Evolutionary conservation across 177 flowering plant species (phyloP).

Genomic region (Telopea speciosissima): DNA sequence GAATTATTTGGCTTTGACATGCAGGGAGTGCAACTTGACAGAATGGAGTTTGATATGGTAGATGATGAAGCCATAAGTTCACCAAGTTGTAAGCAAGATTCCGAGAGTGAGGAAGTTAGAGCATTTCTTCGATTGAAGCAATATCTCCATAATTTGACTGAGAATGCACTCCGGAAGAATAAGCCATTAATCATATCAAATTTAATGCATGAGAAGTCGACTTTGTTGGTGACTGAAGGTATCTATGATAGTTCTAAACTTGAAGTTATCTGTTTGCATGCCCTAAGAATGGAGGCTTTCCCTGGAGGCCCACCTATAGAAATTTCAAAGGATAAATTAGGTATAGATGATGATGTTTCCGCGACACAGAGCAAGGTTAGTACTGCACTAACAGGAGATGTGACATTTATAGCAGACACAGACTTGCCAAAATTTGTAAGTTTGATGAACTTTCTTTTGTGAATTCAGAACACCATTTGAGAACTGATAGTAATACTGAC

Average conservation of each 20-base stretch:
- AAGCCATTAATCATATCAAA: conserved; percentile 71
- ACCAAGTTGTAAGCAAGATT: conserved; percentile 31
- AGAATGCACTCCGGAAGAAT: conserved; percentile 76
- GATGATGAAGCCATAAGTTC: conserved; percentile 33
- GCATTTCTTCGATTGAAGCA: conserved; percentile 51
- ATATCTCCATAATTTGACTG: conserved; percentile 57
- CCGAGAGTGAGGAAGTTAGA: conserved; percentile 42
- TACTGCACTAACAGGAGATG: conserved; percentile 19
- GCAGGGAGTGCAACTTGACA: conserved; percentile 81
- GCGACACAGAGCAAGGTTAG: conserved; percentile 24
- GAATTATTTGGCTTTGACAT: conserved; percentile 5
- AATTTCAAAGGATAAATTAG: conserved; percentile 22
- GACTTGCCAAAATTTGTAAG: conserved; percentile 75
- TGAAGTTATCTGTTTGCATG: conserved; percentile 65
- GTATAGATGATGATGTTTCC: conserved; percentile 37
- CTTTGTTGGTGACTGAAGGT: conserved; percentile 38
- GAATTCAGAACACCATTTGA: no score
- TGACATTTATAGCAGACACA: conserved; percentile 32
- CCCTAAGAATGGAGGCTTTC: conserved; percentile 47
- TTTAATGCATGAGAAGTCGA: conserved; percentile 67
- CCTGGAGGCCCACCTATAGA: conserved; percentile 37
- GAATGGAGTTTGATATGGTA: conserved; percentile 30
- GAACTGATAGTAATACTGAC: no score
- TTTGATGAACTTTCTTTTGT: neutral
- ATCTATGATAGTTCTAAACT: conserved; percentile 41